Base-by-base conservation (phyloP, 2,329 filamentous ascomycete genomes). In the Colletotrichum shisoi region DNA sequence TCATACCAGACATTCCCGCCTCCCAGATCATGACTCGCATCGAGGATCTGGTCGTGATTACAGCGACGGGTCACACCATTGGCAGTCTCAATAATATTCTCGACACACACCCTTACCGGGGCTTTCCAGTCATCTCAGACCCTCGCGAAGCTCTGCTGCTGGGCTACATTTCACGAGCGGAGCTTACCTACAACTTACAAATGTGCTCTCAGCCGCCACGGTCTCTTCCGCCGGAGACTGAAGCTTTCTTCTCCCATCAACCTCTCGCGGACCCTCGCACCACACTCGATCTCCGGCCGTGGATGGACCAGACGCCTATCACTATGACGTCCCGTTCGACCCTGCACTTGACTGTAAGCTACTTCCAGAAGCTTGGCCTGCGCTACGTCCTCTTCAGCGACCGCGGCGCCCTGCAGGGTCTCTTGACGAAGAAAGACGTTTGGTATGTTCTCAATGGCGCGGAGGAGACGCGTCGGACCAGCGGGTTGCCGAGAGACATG, bases 221-320 rank as follows among this genome's bases (percentile, higher is more conserved):
- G 48, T 84, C 83, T 56, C 82, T 96, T 1, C 83, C 89, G 0
- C 83, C 85, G 0, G 88, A 91, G 68, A 91, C 93, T 0, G 91
- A 94, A 75, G 90, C 90, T 49, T 93, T 91, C 78, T 97, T 99
- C 79, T 85, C 87, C 1, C 92, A 96, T 75, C 91, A 94, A 74
- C 89, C 91, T 2, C 88, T 94, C 61, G 90, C 91, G 0, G 92
- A 96, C 73, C 91, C 92, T 0, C 82, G 85, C 21, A 85, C 87
- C 17, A 93, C 90, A 0, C 87, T 99, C 45, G 95, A 99, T 78
- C 84, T 99, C 12, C 85, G 94, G 8, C 94, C 94, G 2, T 99
- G 95, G 95, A 97, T 99, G 93, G 95, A 99, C 77, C 94, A 97
- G 78, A 99, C 95, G 0, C 95, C 95, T 0, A 91, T 99, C 53